A percentile compares a stretch with the other conserved stretches of the same genome.
Conservation (phyloP, 1,139 yeast species). For the Kazachstania sp. region DNA sequence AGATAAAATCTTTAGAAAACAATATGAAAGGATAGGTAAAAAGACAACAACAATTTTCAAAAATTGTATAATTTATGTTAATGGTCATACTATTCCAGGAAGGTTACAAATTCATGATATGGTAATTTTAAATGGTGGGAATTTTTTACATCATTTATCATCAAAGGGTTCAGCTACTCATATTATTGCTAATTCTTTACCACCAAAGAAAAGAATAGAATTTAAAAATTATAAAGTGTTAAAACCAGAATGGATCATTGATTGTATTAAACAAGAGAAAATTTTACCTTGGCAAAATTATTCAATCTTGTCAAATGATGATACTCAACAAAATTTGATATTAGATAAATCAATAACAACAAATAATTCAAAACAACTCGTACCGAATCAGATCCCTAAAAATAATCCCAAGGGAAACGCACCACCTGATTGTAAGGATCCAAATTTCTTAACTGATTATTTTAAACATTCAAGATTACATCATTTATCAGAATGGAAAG, state of each 20-base stretch:
- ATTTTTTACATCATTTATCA: slow-evolving; percentile 55
- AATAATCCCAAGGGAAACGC: neutral
- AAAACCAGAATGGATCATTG: slow-evolving; percentile 72
- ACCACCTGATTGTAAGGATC: slow-evolving; percentile 58
- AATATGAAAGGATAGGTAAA: slow-evolving; percentile 33
- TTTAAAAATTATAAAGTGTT: slow-evolving; percentile 68
- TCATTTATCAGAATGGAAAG: slow-evolving; percentile 81
- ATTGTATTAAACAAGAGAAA: slow-evolving; percentile 43
- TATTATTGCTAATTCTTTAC: slow-evolving; percentile 67
- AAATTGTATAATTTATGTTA: slow-evolving; percentile 63
- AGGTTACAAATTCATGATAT: slow-evolving; percentile 61
- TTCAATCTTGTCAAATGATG: slow-evolving; percentile 42
- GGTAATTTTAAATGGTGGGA: slow-evolving; percentile 74
- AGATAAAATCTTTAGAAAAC: slow-evolving; percentile 45
- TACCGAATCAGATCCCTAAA: neutral
- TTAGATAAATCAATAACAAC: neutral
- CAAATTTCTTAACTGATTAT: slow-evolving; percentile 61
- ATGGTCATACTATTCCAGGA: slow-evolving; percentile 80
- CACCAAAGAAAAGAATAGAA: slow-evolving; percentile 64
- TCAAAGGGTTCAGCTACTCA: slow-evolving; percentile 76
- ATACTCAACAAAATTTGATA: slow-evolving; percentile 39
- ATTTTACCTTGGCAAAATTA: slow-evolving; percentile 64
- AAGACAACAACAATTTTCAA: slow-evolving; percentile 37
- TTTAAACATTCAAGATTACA: slow-evolving; percentile 80
- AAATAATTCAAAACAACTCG: too few species aligned